Percentiles rank a stretch among this genome's conserved stretches.
phyloP scores from a whole-genome alignment of 1,139 yeast genomes.

The Yamadazyma trypodendri region DNA sequence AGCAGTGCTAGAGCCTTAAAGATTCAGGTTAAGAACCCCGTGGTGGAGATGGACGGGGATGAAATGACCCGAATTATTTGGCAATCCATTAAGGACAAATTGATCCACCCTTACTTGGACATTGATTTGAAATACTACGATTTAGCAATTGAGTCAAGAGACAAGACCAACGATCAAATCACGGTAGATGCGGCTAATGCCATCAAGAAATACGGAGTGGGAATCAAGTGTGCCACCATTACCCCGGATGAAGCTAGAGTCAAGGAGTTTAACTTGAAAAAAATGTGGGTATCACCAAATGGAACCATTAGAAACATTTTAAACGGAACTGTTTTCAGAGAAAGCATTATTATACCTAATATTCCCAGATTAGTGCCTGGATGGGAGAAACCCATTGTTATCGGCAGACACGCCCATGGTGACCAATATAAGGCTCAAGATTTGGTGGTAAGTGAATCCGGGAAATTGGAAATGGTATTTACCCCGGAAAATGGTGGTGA shows the following conservation, averaged over 20 bases:
- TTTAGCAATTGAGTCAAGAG: constrained; percentile 81
- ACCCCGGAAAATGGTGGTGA: constrained; percentile 71
- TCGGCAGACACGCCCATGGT: constrained; percentile 97
- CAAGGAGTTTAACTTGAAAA: constrained; percentile 80
- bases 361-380: constrained; percentile 89
- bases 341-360: constrained; percentile 87
- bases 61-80: constrained; percentile 94
- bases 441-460: constrained; percentile 73
- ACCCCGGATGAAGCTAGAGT: constrained; percentile 98
- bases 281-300: constrained; percentile 97
- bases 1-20: constrained; percentile 30
- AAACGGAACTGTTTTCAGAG: constrained; percentile 96
- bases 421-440: constrained; percentile 97
- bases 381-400: constrained; percentile 93
- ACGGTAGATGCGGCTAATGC: constrained; percentile 91
- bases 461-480: constrained; percentile 74
- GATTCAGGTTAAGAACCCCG: constrained; percentile 80
- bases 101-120: constrained; percentile 81
- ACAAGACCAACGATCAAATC: constrained; percentile 82
- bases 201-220: constrained; percentile 83
- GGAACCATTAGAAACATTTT: constrained; percentile 93
- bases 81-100: constrained; percentile 78
- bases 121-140: constrained; percentile 91
- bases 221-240: constrained; percentile 95
- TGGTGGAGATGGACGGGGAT: constrained; percentile 96